These are phyloP conservation scores for Chrysoporthe austroafricana DNA, from an alignment of 2,329 filamentous ascomycete species.

Conservation along the genomic window DNA sequence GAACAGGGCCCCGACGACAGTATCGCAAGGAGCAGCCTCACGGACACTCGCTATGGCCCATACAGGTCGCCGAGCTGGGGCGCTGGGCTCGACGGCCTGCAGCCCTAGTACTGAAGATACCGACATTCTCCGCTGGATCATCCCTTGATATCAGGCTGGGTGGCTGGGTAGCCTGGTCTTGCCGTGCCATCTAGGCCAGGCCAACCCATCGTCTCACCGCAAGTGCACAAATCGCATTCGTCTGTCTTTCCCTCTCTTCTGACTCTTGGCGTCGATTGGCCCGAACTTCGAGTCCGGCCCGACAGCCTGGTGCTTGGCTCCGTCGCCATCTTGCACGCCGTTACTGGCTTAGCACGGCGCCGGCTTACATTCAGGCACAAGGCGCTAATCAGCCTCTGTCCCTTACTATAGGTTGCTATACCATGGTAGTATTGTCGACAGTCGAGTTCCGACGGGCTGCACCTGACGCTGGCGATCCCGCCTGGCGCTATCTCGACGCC, in stretches of 20 bases:
- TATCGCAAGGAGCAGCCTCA: neutral
- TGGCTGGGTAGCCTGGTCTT: neutral
- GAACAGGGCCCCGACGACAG: too few relatives aligned
- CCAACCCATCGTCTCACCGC: neutral
- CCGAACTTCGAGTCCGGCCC: conserved; percentile 5
- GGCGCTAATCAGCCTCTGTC: neutral
- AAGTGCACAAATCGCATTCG: conserved; percentile 1
- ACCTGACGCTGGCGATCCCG: conserved; percentile 4
- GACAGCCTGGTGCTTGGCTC: conserved; percentile 17
- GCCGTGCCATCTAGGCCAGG: neutral
- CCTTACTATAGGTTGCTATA: neutral
- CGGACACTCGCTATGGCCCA: neutral
- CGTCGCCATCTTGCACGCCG: neutral
- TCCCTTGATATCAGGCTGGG: neutral
- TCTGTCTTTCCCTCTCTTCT: neutral
- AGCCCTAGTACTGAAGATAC: neutral
- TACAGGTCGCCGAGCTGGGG: neutral
- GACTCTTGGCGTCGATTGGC: neutral
- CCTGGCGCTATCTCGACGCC: neutral
- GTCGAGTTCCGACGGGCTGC: neutral
- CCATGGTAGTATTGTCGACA: neutral
- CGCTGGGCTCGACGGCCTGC: neutral
- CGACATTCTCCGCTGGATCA: neutral
- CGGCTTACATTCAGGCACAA: neutral
- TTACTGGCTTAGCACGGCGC: conserved; percentile 5